Evolutionary conservation across 352 stramenopile genomes (phyloP).

Genomic region (Globisporangium rhizosaccharum): DNA sequence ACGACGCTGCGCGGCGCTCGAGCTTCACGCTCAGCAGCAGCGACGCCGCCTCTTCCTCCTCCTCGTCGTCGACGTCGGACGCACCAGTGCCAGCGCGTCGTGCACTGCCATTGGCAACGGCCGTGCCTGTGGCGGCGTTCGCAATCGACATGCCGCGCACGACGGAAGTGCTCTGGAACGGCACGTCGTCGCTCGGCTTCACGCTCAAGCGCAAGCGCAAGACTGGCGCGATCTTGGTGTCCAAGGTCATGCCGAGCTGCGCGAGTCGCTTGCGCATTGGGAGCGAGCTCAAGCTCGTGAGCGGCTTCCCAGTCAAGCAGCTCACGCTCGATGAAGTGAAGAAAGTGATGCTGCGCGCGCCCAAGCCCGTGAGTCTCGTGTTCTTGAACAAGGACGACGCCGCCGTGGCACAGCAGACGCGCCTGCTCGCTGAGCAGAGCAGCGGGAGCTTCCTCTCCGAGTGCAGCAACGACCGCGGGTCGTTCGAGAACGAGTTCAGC

Average conservation of each 20-base stretch:
- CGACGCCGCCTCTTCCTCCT: not conserved
- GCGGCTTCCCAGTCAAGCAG: constrained; percentile 64
- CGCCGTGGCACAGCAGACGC: constrained; percentile 8
- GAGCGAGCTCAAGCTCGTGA: constrained; percentile 71
- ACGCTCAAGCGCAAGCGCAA: constrained; percentile 69
- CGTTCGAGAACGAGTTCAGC: constrained; percentile 32
- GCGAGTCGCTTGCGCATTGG: constrained; percentile 40
- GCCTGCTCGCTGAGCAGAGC: constrained; percentile 2
- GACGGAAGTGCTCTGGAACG: constrained; percentile 69
- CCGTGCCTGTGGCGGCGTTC: not conserved
- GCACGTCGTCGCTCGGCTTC: constrained; percentile 45
- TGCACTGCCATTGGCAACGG: not conserved
- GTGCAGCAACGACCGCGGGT: constrained; percentile 25
- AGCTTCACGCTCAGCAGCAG: constrained; percentile 9
- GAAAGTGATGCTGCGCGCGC: constrained; percentile 68
- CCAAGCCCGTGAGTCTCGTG: constrained; percentile 74
- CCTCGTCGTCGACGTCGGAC: not conserved
- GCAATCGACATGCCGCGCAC: constrained; percentile 27
- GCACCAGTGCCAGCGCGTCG: not conserved
- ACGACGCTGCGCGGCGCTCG: not conserved
- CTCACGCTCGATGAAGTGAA: constrained; percentile 70
- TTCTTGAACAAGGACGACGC: constrained; percentile 57
- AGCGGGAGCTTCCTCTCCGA: constrained; percentile 35
- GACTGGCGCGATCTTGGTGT: constrained; percentile 63
- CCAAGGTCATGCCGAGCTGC: constrained; percentile 34